Evolutionary conservation across 805 yeast genomes (phyloP).

Genomic region (Yueomyces sinensis): DNA sequence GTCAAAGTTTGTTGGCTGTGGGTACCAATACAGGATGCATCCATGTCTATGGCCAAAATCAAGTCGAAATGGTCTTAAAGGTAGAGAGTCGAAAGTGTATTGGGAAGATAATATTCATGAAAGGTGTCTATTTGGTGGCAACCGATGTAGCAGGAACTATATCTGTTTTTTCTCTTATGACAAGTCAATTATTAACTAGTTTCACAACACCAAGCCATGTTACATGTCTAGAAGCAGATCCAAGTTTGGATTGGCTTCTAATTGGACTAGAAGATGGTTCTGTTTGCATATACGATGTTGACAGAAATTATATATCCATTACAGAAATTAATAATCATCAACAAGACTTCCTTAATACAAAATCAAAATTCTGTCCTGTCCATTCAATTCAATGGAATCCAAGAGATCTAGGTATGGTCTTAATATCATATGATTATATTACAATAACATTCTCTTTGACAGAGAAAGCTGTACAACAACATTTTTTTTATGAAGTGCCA

Average conservation of each 20-base stretch:
- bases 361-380: slow-evolving; percentile 50
- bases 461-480: slow-evolving; percentile 41
- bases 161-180: slow-evolving; percentile 54
- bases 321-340: slow-evolving; percentile 62
- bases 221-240: slow-evolving; percentile 66
- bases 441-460: slow-evolving; percentile 60
- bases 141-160: slow-evolving; percentile 49
- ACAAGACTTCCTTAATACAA: slow-evolving; percentile 38
- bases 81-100: slow-evolving; percentile 39
- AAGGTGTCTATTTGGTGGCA: slow-evolving; percentile 71
- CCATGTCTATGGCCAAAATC: slow-evolving; percentile 72
- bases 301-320: slow-evolving; percentile 55
- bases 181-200: slow-evolving; percentile 46
- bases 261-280: slow-evolving; percentile 72
- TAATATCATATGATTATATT: slow-evolving; percentile 58
- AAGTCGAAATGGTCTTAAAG: slow-evolving; percentile 57
- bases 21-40: slow-evolving; percentile 60
- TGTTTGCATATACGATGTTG: slow-evolving; percentile 64
- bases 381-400: slow-evolving; percentile 70
- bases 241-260: slow-evolving; percentile 76
- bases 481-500: slow-evolving; percentile 48
- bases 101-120: slow-evolving; percentile 48
- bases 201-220: slow-evolving; percentile 53
- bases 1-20: slow-evolving; percentile 74
- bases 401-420: slow-evolving; percentile 66